Evolutionary conservation across 148 eudicot genomes (phyloP).

Genomic region (Vaccinium darrowii): DNA sequence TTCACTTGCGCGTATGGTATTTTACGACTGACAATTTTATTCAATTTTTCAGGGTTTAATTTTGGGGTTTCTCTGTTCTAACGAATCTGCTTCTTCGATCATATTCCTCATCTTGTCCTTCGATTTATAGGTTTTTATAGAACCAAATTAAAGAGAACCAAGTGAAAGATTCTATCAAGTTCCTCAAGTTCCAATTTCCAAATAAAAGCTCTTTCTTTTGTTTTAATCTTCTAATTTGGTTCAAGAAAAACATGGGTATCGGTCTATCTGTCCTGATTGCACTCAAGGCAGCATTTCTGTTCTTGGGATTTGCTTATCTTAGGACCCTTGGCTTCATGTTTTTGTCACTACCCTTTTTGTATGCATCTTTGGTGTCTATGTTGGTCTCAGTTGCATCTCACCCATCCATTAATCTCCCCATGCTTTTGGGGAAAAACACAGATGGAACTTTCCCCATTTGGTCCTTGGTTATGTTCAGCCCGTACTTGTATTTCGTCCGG

Average conservation of each 20-base stretch:
- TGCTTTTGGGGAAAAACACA: slow-evolving; percentile 63
- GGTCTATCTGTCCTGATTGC: slow-evolving; percentile 68
- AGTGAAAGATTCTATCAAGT: background rate
- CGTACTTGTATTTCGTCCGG: slow-evolving; percentile 64
- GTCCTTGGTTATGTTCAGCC: slow-evolving; percentile 66
- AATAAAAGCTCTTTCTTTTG: background rate
- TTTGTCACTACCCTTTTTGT: slow-evolving; percentile 64
- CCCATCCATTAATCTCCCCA: slow-evolving; percentile 76
- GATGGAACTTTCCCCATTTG: slow-evolving; percentile 76
- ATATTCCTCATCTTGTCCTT: background rate
- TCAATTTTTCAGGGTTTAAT: background rate
- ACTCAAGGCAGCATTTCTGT: slow-evolving; percentile 45
- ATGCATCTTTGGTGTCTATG: slow-evolving; percentile 65
- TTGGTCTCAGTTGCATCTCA: slow-evolving; percentile 69
- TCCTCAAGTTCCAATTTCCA: background rate
- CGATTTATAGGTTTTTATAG: background rate
- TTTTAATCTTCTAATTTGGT: slow-evolving; percentile 1
- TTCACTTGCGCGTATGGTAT: background rate
- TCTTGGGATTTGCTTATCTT: slow-evolving; percentile 42
- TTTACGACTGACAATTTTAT: background rate
- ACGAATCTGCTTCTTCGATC: background rate
- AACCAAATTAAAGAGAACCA: background rate
- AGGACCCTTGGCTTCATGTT: slow-evolving; percentile 38
- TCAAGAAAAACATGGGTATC: slow-evolving; percentile 34
- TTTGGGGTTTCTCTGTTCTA: background rate